Evolutionary conservation across 768 basidiomycete genomes (phyloP).

Genomic region (Termitomyces eurrhizus): DNA sequence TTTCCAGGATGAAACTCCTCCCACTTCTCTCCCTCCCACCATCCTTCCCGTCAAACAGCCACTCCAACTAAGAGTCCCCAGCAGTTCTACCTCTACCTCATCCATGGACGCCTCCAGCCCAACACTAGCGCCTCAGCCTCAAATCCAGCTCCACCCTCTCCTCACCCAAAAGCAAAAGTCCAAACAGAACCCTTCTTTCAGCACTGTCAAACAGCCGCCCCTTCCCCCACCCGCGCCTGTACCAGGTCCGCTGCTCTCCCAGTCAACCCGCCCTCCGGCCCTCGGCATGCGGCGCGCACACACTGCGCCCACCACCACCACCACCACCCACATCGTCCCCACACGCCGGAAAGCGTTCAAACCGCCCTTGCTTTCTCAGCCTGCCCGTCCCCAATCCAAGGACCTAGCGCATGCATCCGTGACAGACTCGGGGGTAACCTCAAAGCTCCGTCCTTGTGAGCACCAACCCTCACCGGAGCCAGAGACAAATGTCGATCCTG

Average conservation of each 20-base stretch:
- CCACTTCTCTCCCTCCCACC: background rate
- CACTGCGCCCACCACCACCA: constrained; percentile 15
- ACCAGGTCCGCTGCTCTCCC: constrained; percentile 6
- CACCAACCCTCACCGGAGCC: background rate
- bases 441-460: background rate
- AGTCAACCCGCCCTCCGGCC: constrained; percentile 25
- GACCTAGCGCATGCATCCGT: background rate
- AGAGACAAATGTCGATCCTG: constrained; percentile 15
- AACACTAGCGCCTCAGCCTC: constrained; percentile 8
- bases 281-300: constrained; percentile 38
- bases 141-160: constrained; percentile 14
- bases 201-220: background rate
- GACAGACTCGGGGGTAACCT: background rate
- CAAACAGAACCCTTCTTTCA: constrained; percentile 7
- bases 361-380: constrained; percentile 28
- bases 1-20: background rate
- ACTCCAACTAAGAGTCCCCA: background rate
- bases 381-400: constrained; percentile 12
- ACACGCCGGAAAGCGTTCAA: constrained; percentile 33
- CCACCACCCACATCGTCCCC: constrained; percentile 17
- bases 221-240: background rate
- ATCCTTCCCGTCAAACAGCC: background rate
- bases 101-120: background rate
- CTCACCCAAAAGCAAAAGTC: constrained; percentile 11
- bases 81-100: background rate